phyloP scores from a whole-genome alignment of 2,329 filamentous ascomycete species.

The Diplodia sapinea region DNA sequence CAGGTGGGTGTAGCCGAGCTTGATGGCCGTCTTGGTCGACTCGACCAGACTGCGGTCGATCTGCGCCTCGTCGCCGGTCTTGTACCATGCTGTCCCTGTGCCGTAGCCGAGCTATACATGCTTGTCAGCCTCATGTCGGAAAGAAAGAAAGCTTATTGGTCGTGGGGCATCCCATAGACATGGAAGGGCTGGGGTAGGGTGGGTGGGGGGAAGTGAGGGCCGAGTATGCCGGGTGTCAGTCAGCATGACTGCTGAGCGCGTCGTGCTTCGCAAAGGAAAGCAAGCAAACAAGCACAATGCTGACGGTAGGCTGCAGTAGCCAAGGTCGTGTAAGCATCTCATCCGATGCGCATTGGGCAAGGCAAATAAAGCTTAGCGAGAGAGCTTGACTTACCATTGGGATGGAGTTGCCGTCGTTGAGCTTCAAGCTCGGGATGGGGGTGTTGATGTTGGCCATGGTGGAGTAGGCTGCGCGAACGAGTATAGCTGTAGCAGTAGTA shows the following conservation, averaged over 20 bases:
- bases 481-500: not conserved
- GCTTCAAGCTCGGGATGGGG: slow-evolving; percentile 66
- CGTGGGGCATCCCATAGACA: no score
- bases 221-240: not conserved
- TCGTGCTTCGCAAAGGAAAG: no score
- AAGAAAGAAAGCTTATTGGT: not conserved
- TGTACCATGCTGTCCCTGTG: slow-evolving; percentile 72
- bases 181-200: no score
- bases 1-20: slow-evolving; percentile 72
- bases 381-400: slow-evolving; percentile 60
- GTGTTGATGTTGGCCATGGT: slow-evolving; percentile 52
- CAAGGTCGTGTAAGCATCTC: not conserved
- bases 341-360: not conserved
- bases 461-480: not conserved
- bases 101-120: slow-evolving; percentile 68
- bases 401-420: slow-evolving; percentile 76
- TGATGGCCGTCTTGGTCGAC: slow-evolving; percentile 66
- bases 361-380: not conserved
- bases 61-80: slow-evolving; percentile 54
- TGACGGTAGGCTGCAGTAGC: not conserved
- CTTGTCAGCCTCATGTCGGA: not conserved
- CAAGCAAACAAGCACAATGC: not conserved
- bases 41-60: slow-evolving; percentile 65
- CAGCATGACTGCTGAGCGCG: not conserved
- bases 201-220: not conserved